phyloP scores from a whole-genome alignment of 495 filamentous ascomycete genomes.

The Amniculicola lignicola region DNA sequence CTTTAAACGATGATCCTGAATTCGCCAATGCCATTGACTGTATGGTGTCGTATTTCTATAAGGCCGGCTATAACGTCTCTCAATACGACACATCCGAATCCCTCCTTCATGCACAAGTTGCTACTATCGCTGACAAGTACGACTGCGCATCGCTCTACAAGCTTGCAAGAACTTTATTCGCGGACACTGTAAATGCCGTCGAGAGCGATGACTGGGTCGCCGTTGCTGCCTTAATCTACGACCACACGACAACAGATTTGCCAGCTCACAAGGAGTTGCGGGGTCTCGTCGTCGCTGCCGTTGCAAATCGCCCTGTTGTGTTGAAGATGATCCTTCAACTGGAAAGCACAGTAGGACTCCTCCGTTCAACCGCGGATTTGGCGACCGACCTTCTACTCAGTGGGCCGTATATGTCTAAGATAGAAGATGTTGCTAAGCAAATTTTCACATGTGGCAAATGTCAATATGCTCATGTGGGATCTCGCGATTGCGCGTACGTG shows the following conservation, averaged over 20 bases:
- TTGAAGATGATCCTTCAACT: neutral
- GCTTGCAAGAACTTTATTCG: neutral
- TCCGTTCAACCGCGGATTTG: neutral
- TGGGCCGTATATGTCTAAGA: no score
- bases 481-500: neutral
- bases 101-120: no score
- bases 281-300: neutral
- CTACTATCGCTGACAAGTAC: no score
- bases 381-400: neutral
- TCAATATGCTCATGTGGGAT: neutral
- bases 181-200: neutral
- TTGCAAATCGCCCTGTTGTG: neutral
- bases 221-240: slow-evolving; percentile 5
- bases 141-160: no score
- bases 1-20: no score
- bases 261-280: neutral
- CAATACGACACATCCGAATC: no score
- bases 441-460: neutral
- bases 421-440: no score
- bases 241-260: neutral
- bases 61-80: no score
- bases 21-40: no score
- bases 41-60: no score
- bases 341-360: neutral
- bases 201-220: slow-evolving; percentile 3